phyloP scores from a whole-genome alignment of 306 rosid genomes.

The Casuarina cunninghamiana region DNA sequence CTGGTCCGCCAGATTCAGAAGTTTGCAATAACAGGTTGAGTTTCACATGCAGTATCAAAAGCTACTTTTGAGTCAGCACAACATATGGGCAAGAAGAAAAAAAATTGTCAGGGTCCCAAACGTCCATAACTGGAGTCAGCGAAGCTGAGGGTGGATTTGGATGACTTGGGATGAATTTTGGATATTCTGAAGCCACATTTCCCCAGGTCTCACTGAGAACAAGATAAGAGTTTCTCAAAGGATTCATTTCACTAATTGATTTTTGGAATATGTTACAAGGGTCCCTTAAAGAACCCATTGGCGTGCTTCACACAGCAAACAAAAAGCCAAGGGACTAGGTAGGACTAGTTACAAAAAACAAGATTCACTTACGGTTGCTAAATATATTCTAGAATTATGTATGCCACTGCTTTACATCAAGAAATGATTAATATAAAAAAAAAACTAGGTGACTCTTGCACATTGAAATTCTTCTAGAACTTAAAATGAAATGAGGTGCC shows the following conservation, averaged over 20 bases:
- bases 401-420: neutral
- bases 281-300: no score
- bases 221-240: no score
- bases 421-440: neutral
- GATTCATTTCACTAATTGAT: no score
- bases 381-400: neutral
- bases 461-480: slow-evolving; percentile 11
- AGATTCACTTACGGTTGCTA: neutral
- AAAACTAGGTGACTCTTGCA: no score
- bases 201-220: no score
- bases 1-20: neutral
- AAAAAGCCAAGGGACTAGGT: no score
- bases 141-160: no score
- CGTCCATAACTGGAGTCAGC: no score
- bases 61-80: neutral
- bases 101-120: neutral
- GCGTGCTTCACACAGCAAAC: no score
- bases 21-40: neutral
- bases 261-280: no score
- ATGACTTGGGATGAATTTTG: no score
- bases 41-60: neutral
- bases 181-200: no score
- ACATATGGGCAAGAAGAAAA: neutral
- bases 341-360: neutral
- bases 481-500: neutral